Evolutionary conservation across 2,329 filamentous ascomycete genomes (phyloP), one percentile per base, ranked within the genome.

Genomic region (Apiospora aurea): DNA sequence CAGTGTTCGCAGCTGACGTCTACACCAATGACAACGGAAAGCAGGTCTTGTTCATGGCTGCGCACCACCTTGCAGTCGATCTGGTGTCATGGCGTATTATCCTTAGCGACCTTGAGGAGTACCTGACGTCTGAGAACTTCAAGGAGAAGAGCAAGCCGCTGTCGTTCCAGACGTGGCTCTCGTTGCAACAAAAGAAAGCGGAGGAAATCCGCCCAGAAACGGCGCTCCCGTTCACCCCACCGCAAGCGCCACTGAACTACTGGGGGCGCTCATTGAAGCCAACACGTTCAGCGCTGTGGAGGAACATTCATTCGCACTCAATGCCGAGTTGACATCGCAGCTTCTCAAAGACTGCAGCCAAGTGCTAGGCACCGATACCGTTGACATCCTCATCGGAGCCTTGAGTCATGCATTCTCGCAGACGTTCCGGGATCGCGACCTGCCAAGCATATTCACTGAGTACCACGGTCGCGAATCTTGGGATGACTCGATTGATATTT

Each of bases 391-490:
- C 44, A 70, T 72, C 24, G 71, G 71, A 11, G 38, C 71, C 18
- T 38, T 72, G 46, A 38, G 41, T 5, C 68, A 72, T 57, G 53
- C 71, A 1, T 72, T 72, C 29, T 44, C 57, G 5, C 43, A 57
- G 10, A 61, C 57, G 3, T 72, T 72, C 29, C 57, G 18, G 13
- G 69, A 72, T 44, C 69, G 71, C 3, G 34, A 47, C 18, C 14
- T 53, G 5, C 71, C 71, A 2, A n/a, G 41, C 24, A 21, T 72
- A 18, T 72, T 70, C n/a, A 53, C 70, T 2, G 71, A 72, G 29
- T 64, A 67, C n/a, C 71, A 72, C 38, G 71, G 71, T 43, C 47
- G 71, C 51, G 69, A 72, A 68, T 47, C 66, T 26, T 68, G 66
- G 21, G 24, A 68, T 29, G 47, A 64, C 18, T 26, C 53, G 4